Evolutionary conservation across 1,284 basidiomycete species (phyloP).

Genomic region (Meripilus lineatus): DNA sequence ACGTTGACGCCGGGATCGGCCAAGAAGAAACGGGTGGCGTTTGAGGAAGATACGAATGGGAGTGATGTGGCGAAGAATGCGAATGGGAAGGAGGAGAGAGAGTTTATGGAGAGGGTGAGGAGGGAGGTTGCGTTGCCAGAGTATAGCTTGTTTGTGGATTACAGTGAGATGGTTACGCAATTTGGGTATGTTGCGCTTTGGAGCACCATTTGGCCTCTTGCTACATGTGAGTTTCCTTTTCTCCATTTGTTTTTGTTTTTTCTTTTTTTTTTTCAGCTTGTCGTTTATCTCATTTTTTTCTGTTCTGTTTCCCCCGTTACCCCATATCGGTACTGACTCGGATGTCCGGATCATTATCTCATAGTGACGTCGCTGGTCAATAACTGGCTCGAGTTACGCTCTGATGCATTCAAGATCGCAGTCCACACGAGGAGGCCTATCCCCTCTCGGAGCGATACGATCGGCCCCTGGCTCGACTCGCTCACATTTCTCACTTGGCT

Average conservation of each 20-base stretch:
- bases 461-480: constrained; percentile 92
- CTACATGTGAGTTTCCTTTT: constrained; percentile 51
- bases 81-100: constrained; percentile 56
- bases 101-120: constrained; percentile 74
- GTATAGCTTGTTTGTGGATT: constrained; percentile 82
- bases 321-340: too few species aligned
- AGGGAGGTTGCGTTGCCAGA: constrained; percentile 77
- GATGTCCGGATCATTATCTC: too few species aligned
- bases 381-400: constrained; percentile 89
- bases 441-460: constrained; percentile 82
- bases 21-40: constrained; percentile 67
- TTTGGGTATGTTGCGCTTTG: constrained; percentile 92
- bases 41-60: constrained; percentile 54
- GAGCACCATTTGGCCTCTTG: constrained; percentile 94
- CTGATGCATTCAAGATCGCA: constrained; percentile 94
- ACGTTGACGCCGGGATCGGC: constrained; percentile 16
- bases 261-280: not conserved
- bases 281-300: not conserved
- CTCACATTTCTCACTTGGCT: constrained; percentile 88
- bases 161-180: constrained; percentile 93
- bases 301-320: too few species aligned
- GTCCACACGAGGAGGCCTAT: constrained; percentile 83
- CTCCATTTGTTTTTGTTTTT: constrained; percentile 15
- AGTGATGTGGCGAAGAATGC: constrained; percentile 28
- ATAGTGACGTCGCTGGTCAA: constrained; percentile 73